These are phyloP conservation scores for Trypanosoma melophagium DNA, from an alignment of 208 protist genomes.

Conservation along the genomic window DNA sequence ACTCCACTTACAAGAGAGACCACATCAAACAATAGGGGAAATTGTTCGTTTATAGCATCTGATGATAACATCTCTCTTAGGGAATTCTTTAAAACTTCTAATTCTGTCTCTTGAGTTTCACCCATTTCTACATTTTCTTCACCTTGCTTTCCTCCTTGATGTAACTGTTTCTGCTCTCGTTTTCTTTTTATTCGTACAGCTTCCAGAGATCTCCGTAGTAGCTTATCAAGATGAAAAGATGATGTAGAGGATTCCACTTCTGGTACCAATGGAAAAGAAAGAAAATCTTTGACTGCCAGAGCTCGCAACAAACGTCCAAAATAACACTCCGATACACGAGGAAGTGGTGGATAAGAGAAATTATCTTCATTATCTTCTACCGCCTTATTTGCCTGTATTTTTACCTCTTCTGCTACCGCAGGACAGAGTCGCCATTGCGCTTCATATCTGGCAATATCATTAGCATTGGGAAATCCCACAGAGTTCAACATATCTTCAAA, in stretches of 20 bases:
- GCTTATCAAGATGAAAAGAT: conserved; percentile 3
- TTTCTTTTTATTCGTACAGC: background rate
- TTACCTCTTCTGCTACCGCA: background rate
- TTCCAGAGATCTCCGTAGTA: conserved; percentile 7
- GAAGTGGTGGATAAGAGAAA: conserved; percentile 22
- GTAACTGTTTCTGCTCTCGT: background rate
- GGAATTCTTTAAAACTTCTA: background rate
- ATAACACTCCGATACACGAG: conserved; percentile 22
- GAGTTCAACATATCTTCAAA: conserved; percentile 14
- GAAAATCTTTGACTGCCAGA: conserved; percentile 9
- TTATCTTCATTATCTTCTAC: background rate
- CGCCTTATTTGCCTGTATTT: background rate
- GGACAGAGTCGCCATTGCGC: background rate
- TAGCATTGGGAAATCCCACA: conserved; percentile 15
- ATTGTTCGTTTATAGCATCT: background rate
- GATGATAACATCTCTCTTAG: conserved; percentile 15
- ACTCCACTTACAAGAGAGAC: background rate
- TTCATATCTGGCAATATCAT: background rate
- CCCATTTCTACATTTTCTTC: background rate
- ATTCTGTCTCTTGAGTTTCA: background rate
- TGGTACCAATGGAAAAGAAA: background rate
- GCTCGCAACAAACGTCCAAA: conserved; percentile 24
- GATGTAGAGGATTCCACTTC: conserved; percentile 1
- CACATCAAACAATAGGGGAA: conserved; percentile 21
- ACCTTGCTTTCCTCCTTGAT: background rate